Conservation (phyloP, 2,329 filamentous ascomycete genomes). For the Ophiostoma angusticollis region DNA sequence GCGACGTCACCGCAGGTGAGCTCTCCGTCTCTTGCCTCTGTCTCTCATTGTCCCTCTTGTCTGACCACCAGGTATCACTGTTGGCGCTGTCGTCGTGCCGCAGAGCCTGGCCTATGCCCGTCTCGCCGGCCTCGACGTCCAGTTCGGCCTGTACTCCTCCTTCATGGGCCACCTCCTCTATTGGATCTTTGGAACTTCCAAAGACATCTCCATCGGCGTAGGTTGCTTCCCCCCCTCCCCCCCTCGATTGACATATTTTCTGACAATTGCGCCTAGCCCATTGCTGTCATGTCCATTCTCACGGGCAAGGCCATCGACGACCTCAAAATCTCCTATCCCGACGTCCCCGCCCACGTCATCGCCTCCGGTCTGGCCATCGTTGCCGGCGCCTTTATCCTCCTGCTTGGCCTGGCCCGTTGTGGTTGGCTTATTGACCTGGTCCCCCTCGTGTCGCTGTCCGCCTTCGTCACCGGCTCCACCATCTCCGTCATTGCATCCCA, state of each 20-base stretch:
- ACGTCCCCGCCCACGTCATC: constrained; percentile 25
- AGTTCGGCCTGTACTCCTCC: constrained; percentile 69
- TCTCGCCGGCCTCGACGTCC: constrained; percentile 51
- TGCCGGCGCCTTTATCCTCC: constrained; percentile 30
- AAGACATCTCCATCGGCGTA: constrained; percentile 69
- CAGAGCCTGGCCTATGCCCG: constrained; percentile 72
- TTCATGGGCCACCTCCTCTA: constrained; percentile 72
- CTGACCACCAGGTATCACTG: no score
- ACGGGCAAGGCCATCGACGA: constrained; percentile 33
- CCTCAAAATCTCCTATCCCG: constrained; percentile 24
- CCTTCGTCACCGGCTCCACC: constrained; percentile 38
- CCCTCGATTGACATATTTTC: no score
- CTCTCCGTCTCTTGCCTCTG: no score
- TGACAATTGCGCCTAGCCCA: constrained; percentile 41
- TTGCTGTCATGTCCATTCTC: constrained; percentile 37
- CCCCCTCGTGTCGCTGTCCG: constrained; percentile 34
- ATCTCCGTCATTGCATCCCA: constrained; percentile 38
- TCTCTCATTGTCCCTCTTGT: no score
- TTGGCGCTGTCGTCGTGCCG: constrained; percentile 50
- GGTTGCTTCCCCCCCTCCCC: no score
- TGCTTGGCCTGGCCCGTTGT: constrained; percentile 32
- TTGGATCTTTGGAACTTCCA: constrained; percentile 75
- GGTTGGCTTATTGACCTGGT: constrained; percentile 41
- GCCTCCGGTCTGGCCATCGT: constrained; percentile 33
- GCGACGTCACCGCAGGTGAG: constrained; percentile 76